phyloP scores from a whole-genome alignment of 441 rosid species.

The Erodium trifolium region DNA sequence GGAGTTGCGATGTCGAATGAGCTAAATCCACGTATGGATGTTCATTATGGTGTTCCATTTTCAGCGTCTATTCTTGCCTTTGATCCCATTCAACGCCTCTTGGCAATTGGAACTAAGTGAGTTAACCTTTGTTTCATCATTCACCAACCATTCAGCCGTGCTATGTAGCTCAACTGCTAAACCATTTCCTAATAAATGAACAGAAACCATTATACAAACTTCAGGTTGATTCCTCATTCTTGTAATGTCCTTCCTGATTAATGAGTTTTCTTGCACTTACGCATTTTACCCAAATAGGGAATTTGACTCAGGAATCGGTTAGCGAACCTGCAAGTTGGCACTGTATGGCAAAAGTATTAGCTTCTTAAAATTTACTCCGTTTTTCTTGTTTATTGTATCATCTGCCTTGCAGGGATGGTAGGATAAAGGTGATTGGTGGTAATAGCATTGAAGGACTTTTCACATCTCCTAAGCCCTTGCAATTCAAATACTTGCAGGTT shows the following conservation, averaged over 20 bases:
- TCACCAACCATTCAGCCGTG: not conserved
- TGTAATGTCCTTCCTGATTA: not conserved
- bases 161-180: slow-evolving; percentile 1
- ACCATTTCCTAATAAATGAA: not conserved
- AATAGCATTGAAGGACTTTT: slow-evolving; percentile 55
- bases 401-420: slow-evolving; percentile 42
- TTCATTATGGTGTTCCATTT: slow-evolving; percentile 60
- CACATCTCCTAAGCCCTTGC: slow-evolving; percentile 45
- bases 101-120: slow-evolving; percentile 65
- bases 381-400: slow-evolving; percentile 10
- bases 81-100: slow-evolving; percentile 49
- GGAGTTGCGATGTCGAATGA: slow-evolving; percentile 32
- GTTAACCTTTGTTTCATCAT: slow-evolving; percentile 19
- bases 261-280: not conserved
- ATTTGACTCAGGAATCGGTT: not conserved
- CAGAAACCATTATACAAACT: not conserved
- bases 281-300: not conserved
- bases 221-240: not conserved
- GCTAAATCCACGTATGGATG: slow-evolving; percentile 35
- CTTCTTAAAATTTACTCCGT: not conserved
- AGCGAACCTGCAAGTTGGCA: not conserved
- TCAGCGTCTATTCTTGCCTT: slow-evolving; percentile 55
- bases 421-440: slow-evolving; percentile 63
- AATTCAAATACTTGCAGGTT: slow-evolving; percentile 59
- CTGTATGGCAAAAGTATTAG: not conserved